Percentiles rank a stretch among this genome's conserved stretches.
Conservation (phyloP, 2,329 filamentous ascomycete species). For the Fusarium longipes region DNA sequence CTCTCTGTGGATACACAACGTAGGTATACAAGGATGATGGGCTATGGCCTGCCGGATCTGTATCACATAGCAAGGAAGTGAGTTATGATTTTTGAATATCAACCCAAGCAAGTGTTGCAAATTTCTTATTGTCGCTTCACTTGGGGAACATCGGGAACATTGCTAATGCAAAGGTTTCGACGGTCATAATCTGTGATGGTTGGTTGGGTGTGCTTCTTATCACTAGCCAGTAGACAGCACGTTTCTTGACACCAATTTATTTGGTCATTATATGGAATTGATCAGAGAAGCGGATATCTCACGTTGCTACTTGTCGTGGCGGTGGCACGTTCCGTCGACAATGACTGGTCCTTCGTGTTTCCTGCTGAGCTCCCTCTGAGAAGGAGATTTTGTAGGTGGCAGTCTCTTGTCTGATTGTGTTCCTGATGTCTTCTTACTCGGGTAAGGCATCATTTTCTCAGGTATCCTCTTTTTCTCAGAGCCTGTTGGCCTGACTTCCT, state of each 20-base stretch:
- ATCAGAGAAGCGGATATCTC: not conserved
- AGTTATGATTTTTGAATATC: not conserved
- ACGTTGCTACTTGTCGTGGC: conserved; percentile 10
- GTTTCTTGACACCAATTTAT: not conserved
- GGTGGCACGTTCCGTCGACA: conserved; percentile 37
- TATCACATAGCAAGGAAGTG: not conserved
- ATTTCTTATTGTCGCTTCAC: not conserved
- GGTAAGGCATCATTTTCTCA: conserved; percentile 19
- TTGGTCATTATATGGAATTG: not conserved
- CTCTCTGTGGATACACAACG: not conserved
- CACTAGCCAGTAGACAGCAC: not conserved
- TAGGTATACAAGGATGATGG: not conserved
- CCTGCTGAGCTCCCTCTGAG: conserved; percentile 17
- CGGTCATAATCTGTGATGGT: not conserved
- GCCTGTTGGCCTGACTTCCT: conserved; percentile 17
- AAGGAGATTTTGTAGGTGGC: conserved; percentile 12
- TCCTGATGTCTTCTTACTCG: conserved; percentile 19
- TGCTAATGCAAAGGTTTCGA: not conserved
- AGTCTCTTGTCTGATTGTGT: conserved; percentile 27
- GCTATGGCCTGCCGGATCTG: not conserved
- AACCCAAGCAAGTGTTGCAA: not conserved
- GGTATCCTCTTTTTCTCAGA: conserved; percentile 20
- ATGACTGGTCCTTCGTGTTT: conserved; percentile 29
- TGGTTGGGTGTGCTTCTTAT: not conserved
- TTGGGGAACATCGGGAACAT: not conserved